phyloP scores from a whole-genome alignment of 441 rosid genomes.

The Erodium texanum region DNA sequence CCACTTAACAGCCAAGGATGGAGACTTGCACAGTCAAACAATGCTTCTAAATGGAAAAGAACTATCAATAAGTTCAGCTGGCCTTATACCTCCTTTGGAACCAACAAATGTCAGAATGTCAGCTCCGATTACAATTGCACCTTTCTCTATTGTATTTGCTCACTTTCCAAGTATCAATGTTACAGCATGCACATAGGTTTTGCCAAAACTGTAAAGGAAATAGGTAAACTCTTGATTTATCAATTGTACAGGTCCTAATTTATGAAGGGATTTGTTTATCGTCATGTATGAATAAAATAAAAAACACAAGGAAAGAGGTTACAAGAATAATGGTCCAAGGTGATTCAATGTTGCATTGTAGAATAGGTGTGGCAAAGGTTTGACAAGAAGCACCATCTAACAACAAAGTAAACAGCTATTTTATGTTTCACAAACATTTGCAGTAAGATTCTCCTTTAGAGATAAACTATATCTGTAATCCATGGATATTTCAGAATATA shows the following conservation, averaged over 20 bases:
- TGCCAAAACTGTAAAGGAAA: not conserved
- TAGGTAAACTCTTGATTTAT: not conserved
- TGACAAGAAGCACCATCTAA: not conserved
- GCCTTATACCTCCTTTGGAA: constrained; percentile 55
- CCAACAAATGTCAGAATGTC: constrained; percentile 42
- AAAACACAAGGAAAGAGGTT: not conserved
- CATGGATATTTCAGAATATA: not conserved
- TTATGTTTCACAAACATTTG: not conserved
- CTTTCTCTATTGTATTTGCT: constrained; percentile 61
- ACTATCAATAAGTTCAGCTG: constrained; percentile 45
- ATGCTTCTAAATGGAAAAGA: constrained; percentile 69
- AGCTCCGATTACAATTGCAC: constrained; percentile 47
- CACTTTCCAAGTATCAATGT: constrained; percentile 44
- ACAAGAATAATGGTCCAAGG: not conserved
- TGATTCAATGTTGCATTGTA: constrained; percentile 4
- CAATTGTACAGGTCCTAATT: not conserved
- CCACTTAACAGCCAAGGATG: constrained; percentile 72
- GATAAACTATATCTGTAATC: not conserved
- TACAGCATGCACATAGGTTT: constrained; percentile 48
- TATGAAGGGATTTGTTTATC: not conserved
- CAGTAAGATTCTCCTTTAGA: no score
- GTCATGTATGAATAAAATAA: no score
- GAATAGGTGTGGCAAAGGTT: not conserved
- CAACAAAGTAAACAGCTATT: not conserved
- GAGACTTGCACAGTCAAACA: constrained; percentile 67